Base-by-base conservation (phyloP, 208 protist species). In the Leishmania arabica region DNA sequence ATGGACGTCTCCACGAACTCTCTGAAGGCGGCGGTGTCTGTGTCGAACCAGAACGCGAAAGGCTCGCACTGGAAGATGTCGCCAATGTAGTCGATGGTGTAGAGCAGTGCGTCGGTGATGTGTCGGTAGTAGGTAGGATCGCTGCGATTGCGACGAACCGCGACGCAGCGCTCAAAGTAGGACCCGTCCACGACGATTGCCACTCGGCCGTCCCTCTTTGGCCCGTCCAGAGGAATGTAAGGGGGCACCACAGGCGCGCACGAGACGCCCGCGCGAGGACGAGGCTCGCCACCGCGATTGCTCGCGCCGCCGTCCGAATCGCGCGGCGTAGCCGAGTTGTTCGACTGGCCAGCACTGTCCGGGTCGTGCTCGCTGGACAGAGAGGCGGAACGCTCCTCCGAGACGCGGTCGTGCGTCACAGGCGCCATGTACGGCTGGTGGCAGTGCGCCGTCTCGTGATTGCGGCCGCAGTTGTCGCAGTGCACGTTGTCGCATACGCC, bases 21-120 rank as follows among this genome's bases (percentile, higher is more conserved):
- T 31, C 83, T 89, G 72, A 97, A 96, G 60, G 90, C 89, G 4
- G 85, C 79, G 15, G 92, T 92, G 79, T 95, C 90, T 0, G 91
- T 96, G 85, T 97, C 94, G 68, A 96, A 96, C 94, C 94, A 97
- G 79, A 89, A 96, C 24, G 88, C 94, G 64, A 95, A 86, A 8
- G 92, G 91, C 65, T 86, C 85, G 78, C 89, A 91, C 42, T 81
- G 85, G 81, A 96, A 96, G 58, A 97, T 90, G 70, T 94, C 91
- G 70, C 94, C 94, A 58, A 97, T 87, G 87, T 90, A 95, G 62
- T 92, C 84, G 51, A 97, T 82, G 53, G 91, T 91, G 88, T 92
- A 74, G 51, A 80, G 86, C 77, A 97, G 86, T 1, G 88, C 86
- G 5, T 89, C 88, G 19, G 86, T 78, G 40, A 89, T 85, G 75